Evolutionary conservation across 2,329 filamentous ascomycete genomes (phyloP).

Genomic region (Dothistroma pini): DNA sequence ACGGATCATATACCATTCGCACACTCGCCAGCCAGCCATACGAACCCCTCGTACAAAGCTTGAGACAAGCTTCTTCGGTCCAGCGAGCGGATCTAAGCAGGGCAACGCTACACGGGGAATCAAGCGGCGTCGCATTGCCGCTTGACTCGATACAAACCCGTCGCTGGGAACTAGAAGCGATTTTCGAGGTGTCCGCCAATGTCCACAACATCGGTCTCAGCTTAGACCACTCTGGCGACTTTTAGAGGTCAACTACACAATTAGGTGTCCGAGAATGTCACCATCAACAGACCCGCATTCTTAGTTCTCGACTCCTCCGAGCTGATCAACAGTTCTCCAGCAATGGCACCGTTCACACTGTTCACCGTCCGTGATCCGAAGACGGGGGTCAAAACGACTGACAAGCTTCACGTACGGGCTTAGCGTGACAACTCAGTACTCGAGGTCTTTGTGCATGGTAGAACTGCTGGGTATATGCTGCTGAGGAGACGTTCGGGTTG

Average conservation of each 20-base stretch:
- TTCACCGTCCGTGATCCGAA: conserved; percentile 34
- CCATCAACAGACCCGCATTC: conserved; percentile 39
- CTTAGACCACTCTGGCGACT: conserved; percentile 26
- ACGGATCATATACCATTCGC: conserved; percentile 39
- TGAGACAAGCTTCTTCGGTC: conserved; percentile 28
- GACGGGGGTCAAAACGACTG: conserved; percentile 8
- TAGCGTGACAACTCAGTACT: conserved; percentile 44
- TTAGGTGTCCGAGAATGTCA: conserved; percentile 40
- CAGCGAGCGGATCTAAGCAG: conserved; percentile 7
- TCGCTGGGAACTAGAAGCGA: conserved; percentile 26
- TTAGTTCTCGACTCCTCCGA: conserved; percentile 32
- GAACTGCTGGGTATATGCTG: conserved; percentile 36
- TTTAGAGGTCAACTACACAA: conserved; percentile 37
- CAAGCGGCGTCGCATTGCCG: conserved; percentile 9
- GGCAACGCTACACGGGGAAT: conserved; percentile 1
- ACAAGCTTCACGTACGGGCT: conserved; percentile 40
- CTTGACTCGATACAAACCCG: conserved; percentile 12
- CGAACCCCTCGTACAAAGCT: conserved; percentile 14
- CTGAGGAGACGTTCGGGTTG: conserved; percentile 25
- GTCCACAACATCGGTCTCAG: conserved; percentile 22
- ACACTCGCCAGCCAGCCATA: conserved; percentile 39
- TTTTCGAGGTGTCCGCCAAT: conserved; percentile 22
- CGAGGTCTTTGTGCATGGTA: conserved; percentile 46
- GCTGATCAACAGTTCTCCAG: conserved; percentile 29
- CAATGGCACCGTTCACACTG: conserved; percentile 45